Percentiles rank a stretch among this genome's conserved stretches.
These are phyloP conservation scores for Knoxdaviesia capensis DNA, from an alignment of 2,329 filamentous ascomycete genomes.

Conservation along the genomic window DNA sequence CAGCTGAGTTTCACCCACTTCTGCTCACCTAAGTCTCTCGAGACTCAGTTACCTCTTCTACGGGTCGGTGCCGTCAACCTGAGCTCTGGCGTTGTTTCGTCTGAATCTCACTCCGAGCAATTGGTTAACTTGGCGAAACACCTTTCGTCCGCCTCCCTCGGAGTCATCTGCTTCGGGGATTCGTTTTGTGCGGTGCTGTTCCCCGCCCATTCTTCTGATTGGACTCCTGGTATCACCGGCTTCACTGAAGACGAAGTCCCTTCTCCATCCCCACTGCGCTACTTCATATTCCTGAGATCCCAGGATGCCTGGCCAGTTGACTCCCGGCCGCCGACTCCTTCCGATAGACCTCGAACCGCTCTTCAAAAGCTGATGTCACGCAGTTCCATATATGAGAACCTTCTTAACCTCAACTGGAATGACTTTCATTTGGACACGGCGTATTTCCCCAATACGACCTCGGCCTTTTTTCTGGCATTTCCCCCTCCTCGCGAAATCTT, in stretches of 20 bases:
- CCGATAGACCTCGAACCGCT: too few relatives aligned
- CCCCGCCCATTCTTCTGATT: too few relatives aligned
- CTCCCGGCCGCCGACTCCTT: too few relatives aligned
- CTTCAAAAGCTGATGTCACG: too few relatives aligned
- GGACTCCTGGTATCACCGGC: too few relatives aligned
- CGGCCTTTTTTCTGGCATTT: slow-evolving; percentile 28
- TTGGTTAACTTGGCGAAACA: slow-evolving; percentile 13
- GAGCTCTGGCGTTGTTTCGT: slow-evolving; percentile 5
- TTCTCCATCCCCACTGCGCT: too few relatives aligned
- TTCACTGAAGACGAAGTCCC: too few relatives aligned
- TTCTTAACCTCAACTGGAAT: slow-evolving; percentile 15
- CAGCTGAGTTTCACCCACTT: slow-evolving; percentile 14
- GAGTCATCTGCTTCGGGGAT: slow-evolving; percentile 13
- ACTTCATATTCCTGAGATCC: too few relatives aligned
- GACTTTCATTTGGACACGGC: slow-evolving; percentile 8
- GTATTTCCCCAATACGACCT: slow-evolving; percentile 6
- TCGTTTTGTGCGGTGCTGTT: too few relatives aligned
- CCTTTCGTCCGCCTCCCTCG: slow-evolving; percentile 15
- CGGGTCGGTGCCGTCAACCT: not conserved
- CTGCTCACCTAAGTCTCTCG: slow-evolving; percentile 14
- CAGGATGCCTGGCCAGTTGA: too few relatives aligned
- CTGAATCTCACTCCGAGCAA: slow-evolving; percentile 1
- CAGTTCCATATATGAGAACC: slow-evolving; percentile 10
- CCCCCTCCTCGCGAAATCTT: slow-evolving; percentile 16
- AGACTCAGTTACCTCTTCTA: not conserved